These are phyloP conservation scores for Gossypium gossypioides DNA, from an alignment of 441 rosid genomes.

Conservation along the genomic window DNA sequence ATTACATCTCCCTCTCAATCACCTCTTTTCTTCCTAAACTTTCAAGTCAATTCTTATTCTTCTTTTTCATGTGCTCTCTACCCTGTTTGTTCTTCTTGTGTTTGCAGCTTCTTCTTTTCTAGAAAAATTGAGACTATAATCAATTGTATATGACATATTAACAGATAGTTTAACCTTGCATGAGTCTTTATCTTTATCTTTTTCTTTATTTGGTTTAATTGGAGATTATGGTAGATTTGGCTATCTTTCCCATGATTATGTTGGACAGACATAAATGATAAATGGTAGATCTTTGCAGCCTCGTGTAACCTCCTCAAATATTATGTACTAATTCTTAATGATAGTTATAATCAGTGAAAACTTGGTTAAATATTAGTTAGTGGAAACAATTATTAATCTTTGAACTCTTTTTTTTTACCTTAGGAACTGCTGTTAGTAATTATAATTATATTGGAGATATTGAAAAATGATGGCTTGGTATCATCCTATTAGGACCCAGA, in stretches of 20 bases:
- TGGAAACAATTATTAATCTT: constrained; percentile 17
- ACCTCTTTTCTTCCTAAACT: neutral
- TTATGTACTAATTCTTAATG: constrained; percentile 12
- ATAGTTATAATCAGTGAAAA: constrained; percentile 27
- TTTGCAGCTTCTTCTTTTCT: neutral
- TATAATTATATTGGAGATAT: constrained; percentile 15
- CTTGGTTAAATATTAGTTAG: constrained; percentile 1
- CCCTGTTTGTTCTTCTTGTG: constrained; percentile 8
- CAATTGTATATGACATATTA: neutral
- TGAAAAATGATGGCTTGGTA: constrained; percentile 14
- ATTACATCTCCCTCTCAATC: constrained; percentile 14
- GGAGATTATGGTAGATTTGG: constrained; percentile 34
- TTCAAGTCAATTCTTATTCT: neutral
- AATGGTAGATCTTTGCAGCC: neutral
- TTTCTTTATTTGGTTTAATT: neutral
- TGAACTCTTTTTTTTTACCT: neutral
- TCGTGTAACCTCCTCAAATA: neutral
- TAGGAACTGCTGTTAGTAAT: constrained; percentile 7
- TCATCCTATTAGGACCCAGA: neutral
- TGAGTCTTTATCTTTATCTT: constrained; percentile 20
- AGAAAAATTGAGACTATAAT: neutral
- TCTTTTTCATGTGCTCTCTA: constrained; percentile 5
- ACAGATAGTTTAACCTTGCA: too few relatives aligned
- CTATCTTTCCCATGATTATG: constrained; percentile 29
- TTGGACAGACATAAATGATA: constrained; percentile 26